Conservation (phyloP, 1,284 basidiomycete species). For the Fomes fomentarius region DNA sequence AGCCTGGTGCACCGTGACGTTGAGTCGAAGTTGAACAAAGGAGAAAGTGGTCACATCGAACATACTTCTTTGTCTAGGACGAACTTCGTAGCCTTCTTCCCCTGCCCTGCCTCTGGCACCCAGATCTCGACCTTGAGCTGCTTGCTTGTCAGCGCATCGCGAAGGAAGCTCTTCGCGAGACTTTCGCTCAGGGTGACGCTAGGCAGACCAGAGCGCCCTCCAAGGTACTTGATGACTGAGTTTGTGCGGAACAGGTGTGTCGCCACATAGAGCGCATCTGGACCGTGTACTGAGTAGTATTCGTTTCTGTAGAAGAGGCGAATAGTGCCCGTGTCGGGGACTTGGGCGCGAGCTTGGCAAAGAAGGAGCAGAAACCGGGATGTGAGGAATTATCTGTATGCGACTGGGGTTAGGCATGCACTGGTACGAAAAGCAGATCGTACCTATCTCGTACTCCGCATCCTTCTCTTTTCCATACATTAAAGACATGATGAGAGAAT, state of each 20-base stretch:
- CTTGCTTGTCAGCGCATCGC: slow-evolving; percentile 89
- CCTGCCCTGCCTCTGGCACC: slow-evolving; percentile 72
- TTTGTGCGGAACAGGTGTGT: slow-evolving; percentile 86
- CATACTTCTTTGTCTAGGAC: slow-evolving; percentile 79
- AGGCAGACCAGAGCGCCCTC: slow-evolving; percentile 68
- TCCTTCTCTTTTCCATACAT: slow-evolving; percentile 79
- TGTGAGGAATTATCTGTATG: slow-evolving; percentile 51
- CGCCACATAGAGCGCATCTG: slow-evolving; percentile 89
- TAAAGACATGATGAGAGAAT: slow-evolving; percentile 43
- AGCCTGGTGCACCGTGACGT: slow-evolving; percentile 53
- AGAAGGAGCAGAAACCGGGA: slow-evolving; percentile 79
- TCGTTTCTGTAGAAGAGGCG: slow-evolving; percentile 87
- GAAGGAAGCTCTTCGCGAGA: slow-evolving; percentile 85
- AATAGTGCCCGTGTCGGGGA: slow-evolving; percentile 74
- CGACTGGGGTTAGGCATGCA: no score
- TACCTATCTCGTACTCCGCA: slow-evolving; percentile 42
- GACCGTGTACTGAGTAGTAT: slow-evolving; percentile 89
- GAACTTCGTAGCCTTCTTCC: slow-evolving; percentile 78
- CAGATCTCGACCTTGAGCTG: slow-evolving; percentile 97
- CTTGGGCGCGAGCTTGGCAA: slow-evolving; percentile 65
- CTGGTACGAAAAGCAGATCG: neutral
- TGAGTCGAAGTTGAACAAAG: slow-evolving; percentile 1
- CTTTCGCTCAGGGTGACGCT: slow-evolving; percentile 80
- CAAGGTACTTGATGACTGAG: slow-evolving; percentile 84
- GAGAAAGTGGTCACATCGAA: neutral